These are phyloP conservation scores for Aspergillus hancockii DNA, from an alignment of 495 filamentous ascomycete species.

Conservation along the genomic window DNA sequence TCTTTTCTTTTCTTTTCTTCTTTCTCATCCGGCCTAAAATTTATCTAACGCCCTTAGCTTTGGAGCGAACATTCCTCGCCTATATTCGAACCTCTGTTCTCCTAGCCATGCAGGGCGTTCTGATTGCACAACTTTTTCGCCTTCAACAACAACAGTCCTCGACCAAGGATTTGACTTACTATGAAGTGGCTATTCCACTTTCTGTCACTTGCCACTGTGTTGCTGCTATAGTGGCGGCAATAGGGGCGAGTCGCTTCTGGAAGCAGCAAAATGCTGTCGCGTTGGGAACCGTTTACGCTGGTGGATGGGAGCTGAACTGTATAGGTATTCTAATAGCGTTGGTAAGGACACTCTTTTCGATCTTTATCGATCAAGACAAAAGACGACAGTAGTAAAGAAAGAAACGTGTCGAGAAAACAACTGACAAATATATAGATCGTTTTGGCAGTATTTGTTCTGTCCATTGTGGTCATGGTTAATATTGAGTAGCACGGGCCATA, in stretches of 20 bases:
- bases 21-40: too few relatives aligned
- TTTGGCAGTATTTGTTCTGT: slow-evolving; percentile 30
- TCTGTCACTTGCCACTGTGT: slow-evolving; percentile 57
- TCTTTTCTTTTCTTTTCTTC: neutral
- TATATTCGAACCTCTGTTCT: slow-evolving; percentile 74
- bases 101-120: slow-evolving; percentile 65
- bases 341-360: slow-evolving; percentile 39
- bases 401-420: neutral
- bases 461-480: slow-evolving; percentile 33
- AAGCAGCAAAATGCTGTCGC: slow-evolving; percentile 68
- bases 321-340: slow-evolving; percentile 50
- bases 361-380: neutral
- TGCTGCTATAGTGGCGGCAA: slow-evolving; percentile 55
- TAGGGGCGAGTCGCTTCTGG: slow-evolving; percentile 69
- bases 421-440: slow-evolving; percentile 22
- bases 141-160: slow-evolving; percentile 53
- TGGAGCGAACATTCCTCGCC: slow-evolving; percentile 77
- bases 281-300: slow-evolving; percentile 61
- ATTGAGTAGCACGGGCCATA: slow-evolving; percentile 21
- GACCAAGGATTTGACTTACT: slow-evolving; percentile 53
- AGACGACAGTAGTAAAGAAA: neutral
- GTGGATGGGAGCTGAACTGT: slow-evolving; percentile 67
- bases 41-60: slow-evolving; percentile 41
- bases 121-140: slow-evolving; percentile 69
- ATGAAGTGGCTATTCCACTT: slow-evolving; percentile 65